Evolutionary conservation across 2,329 filamentous ascomycete genomes (phyloP), one percentile per base, ranked within the genome.

Genomic region (Colletotrichum spaethianum): DNA sequence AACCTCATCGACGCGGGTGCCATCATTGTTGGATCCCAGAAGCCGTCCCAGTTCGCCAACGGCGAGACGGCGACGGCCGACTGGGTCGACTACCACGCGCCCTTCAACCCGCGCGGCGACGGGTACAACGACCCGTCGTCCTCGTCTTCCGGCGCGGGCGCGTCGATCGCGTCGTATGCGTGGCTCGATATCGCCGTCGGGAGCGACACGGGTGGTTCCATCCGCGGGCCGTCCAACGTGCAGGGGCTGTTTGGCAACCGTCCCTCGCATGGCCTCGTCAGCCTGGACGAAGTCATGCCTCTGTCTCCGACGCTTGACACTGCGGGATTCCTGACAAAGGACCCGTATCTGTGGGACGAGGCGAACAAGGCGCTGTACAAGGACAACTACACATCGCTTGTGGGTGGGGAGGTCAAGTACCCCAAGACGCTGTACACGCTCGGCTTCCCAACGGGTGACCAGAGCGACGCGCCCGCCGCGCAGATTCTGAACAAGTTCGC

Each of bases 1-100:
- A 83, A 84, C 14, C 80, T 93, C 2, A 84, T 92, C 38, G 86
- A 91, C 73, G 84, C 86, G 1, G 91, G 91, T 2, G 89, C 87
- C 0, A 76, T 86, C 4, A 73, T 88, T 7, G 78, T 88, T 1
- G 86, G 86, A 2, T 86, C 85, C 75, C 83, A 83, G 74, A 85
- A 85, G 72, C 82, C 83, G 1, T 82, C 81, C 18, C 83, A 86
- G 71, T 87, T 88, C 73, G 86, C 85, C 9, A 79, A 82, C 50
- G 75, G 75, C 6, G 78, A 82, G 72, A 77, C 76, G 5, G 83
- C 86, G 1, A 89, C 86, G 0, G 84, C 83, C 0, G 87, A 90
- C 68, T 81, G 77, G 76, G 77, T 82, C 6, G 80, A 82, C 60
- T 78, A 77, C 57, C 81, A 82, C 56, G 79, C 80, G 2, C 83